These are phyloP conservation scores for Talaromyces pinophilus DNA, from an alignment of 2,329 filamentous ascomycete species.

Conservation along the genomic window DNA sequence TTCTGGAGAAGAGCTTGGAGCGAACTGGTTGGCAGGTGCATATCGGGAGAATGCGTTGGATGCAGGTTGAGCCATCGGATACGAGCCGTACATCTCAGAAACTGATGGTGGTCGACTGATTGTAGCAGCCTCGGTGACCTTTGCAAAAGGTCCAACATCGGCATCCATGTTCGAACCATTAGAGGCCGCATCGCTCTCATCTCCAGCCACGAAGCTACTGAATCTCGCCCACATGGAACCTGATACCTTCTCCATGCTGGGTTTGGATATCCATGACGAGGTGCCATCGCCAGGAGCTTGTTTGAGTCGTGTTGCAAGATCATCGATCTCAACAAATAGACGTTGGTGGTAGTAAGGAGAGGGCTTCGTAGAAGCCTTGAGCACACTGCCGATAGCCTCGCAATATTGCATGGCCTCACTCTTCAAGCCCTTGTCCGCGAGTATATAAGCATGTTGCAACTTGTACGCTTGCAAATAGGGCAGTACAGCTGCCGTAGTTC, in stretches of 20 bases:
- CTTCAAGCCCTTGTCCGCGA: conserved; percentile 81
- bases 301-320: conserved; percentile 78
- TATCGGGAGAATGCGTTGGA: conserved; percentile 45
- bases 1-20: conserved; percentile 55
- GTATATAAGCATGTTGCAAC: conserved; percentile 76
- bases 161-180: conserved; percentile 58
- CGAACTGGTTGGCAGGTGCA: conserved; percentile 47
- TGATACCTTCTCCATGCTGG: conserved; percentile 93
- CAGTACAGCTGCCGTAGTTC: conserved; percentile 58
- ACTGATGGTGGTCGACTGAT: conserved; percentile 73
- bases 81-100: conserved; percentile 72
- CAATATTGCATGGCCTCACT: conserved; percentile 89
- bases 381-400: conserved; percentile 73
- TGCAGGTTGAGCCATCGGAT: conserved; percentile 42
- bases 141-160: conserved; percentile 78
- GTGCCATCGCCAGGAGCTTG: conserved; percentile 80
- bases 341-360: conserved; percentile 82
- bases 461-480: conserved; percentile 92
- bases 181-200: conserved; percentile 70
- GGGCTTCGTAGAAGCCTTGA: conserved; percentile 76
- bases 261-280: conserved; percentile 89
- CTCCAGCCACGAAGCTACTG: conserved; percentile 93
- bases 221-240: conserved; percentile 89
- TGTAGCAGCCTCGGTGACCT: conserved; percentile 72
- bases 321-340: conserved; percentile 75